Evolutionary conservation across 352 stramenopile species (phyloP).

Genomic region (Aphanomyces euteiches): DNA sequence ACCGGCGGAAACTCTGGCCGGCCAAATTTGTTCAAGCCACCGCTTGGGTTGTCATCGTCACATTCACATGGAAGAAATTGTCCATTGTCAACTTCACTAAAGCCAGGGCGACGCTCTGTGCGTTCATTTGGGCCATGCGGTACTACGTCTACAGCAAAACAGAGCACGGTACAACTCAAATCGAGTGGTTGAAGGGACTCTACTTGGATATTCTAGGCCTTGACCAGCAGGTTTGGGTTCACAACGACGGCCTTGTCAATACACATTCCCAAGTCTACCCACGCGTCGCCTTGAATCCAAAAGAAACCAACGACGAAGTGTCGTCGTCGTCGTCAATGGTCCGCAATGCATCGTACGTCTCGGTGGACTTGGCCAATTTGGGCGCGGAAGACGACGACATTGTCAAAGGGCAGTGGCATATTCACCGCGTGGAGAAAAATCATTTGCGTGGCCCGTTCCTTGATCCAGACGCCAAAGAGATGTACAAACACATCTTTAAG

Average conservation of each 20-base stretch:
- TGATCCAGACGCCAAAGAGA: neutral
- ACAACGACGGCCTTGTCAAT: slow-evolving; percentile 27
- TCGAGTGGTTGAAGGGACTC: neutral
- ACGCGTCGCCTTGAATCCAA: neutral
- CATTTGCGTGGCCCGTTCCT: slow-evolving; percentile 20
- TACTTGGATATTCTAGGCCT: neutral
- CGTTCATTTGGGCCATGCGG: neutral
- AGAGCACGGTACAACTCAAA: neutral
- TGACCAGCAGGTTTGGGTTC: slow-evolving; percentile 5
- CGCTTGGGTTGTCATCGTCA: too few species aligned
- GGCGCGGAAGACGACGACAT: neutral
- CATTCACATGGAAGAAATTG: too few species aligned
- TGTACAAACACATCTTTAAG: slow-evolving; percentile 15
- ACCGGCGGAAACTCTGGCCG: too few species aligned
- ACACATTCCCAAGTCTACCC: slow-evolving; percentile 15
- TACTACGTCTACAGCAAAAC: neutral
- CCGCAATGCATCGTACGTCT: neutral
- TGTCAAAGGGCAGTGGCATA: slow-evolving; percentile 11
- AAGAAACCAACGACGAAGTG: neutral
- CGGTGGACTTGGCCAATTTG: neutral
- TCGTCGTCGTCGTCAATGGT: too few species aligned
- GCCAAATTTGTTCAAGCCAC: too few species aligned
- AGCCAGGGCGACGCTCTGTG: neutral
- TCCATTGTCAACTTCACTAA: neutral
- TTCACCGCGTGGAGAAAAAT: neutral